Evolutionary conservation across 164 flowering plant species (phyloP), one percentile per base, ranked within the genome.

Genomic region (Chimonanthus salicifolius): DNA sequence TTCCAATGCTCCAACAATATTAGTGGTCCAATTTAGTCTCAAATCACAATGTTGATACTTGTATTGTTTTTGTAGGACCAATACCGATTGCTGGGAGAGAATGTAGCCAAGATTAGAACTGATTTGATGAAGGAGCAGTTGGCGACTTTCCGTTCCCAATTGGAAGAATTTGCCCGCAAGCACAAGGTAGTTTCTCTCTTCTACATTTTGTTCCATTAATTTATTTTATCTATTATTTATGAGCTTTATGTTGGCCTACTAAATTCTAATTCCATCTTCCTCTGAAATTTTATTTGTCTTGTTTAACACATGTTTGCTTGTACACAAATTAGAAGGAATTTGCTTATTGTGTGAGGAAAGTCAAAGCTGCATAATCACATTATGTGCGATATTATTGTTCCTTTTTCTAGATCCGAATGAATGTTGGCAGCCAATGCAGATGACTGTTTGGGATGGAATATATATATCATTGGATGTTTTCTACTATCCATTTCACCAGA

Each of bases 51-150:
- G 13, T 54, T 11, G 11, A n/a, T 11, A 54, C 16, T 54, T 13
- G 11, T 54, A 21, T 10, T 13, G 5, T 50, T 20, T 50, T 70
- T 74, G 67, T 74, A 92, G 98, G 97, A 93, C 83, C 97, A 93
- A 76, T 95, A 88, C 63, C 87, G 98, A 49, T 75, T 88, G 79
- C 85, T 93, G 2, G 99, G 99, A 13, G 99, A 93, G 81, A 93
- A 93, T 92, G 97, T 92, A 2, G 97, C 99, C 18, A 92, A 87
- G 84, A 75, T 92, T 65, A 77, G 92, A 77, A 93, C 96, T 3
- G 99, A 95, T 89, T 83, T 93, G 21, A 91, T 92, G 99, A 95
- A 88, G 79, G 98, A 92, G 64, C 98, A 95, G 80, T 89, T 95
- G 5, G 68, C 90, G 33, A 95, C 97, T 15, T 95, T 95, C 70